Evolutionary conservation across 371 early-diverging fungal genomes (phyloP).

Genomic region (Mucor racemosus): DNA sequence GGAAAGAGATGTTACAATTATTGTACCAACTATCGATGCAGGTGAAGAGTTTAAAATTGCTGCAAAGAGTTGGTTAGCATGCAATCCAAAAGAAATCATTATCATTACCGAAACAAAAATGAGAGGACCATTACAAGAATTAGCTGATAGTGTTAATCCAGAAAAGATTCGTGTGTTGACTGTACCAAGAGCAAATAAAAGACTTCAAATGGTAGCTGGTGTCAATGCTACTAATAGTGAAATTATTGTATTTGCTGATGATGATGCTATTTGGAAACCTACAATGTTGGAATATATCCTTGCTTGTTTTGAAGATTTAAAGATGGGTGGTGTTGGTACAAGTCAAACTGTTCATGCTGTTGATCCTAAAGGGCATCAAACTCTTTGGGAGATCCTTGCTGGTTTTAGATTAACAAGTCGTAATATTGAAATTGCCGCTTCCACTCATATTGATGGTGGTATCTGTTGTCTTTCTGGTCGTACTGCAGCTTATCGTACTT

Average conservation of each 20-base stretch:
- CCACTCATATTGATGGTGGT: slow-evolving; percentile 80
- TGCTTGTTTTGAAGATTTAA: slow-evolving; percentile 76
- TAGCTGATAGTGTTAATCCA: slow-evolving; percentile 53
- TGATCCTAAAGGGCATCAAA: slow-evolving; percentile 61
- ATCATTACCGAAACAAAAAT: slow-evolving; percentile 65
- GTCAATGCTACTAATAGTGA: slow-evolving; percentile 67
- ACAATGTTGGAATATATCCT: slow-evolving; percentile 68
- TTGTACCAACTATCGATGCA: slow-evolving; percentile 80
- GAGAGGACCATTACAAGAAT: slow-evolving; percentile 52
- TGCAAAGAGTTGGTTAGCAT: slow-evolving; percentile 67
- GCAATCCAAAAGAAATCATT: slow-evolving; percentile 68
- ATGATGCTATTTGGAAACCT: slow-evolving; percentile 75
- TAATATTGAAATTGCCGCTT: slow-evolving; percentile 77
- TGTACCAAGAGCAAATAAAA: slow-evolving; percentile 67
- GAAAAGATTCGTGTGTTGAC: slow-evolving; percentile 52
- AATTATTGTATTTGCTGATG: slow-evolving; percentile 78
- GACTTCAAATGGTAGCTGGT: slow-evolving; percentile 77
- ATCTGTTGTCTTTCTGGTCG: slow-evolving; percentile 80
- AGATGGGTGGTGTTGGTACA: slow-evolving; percentile 81
- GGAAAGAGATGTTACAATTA: slow-evolving; percentile 71
- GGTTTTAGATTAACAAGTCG: slow-evolving; percentile 75
- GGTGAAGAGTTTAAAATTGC: slow-evolving; percentile 77
- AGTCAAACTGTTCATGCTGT: slow-evolving; percentile 64
- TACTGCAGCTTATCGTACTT: slow-evolving; percentile 78
- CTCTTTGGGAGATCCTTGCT: slow-evolving; percentile 76